These are phyloP conservation scores for Somion occarium DNA, from an alignment of 1,284 basidiomycete genomes.

Conservation along the genomic window DNA sequence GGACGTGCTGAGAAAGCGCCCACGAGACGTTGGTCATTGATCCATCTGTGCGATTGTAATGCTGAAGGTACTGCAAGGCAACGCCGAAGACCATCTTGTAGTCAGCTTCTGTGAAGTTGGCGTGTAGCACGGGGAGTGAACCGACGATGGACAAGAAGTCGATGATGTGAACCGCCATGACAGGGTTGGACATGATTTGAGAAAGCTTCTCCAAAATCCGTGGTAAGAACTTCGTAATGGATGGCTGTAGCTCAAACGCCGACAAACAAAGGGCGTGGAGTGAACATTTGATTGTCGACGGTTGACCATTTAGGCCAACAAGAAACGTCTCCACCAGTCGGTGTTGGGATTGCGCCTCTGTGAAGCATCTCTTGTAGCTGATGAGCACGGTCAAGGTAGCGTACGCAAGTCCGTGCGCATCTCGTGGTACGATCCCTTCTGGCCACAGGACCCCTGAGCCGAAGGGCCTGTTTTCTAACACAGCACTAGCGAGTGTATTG, in stretches of 20 bases:
- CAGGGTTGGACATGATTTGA: conserved; percentile 92
- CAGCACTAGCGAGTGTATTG: conserved; percentile 63
- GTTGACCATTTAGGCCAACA: conserved; percentile 73
- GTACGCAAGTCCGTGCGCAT: conserved; percentile 87
- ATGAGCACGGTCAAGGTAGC: conserved; percentile 87
- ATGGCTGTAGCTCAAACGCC: conserved; percentile 85
- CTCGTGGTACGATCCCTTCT: conserved; percentile 62
- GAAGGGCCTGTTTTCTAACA: conserved; percentile 59
- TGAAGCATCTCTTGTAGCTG: conserved; percentile 83
- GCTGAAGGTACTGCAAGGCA: conserved; percentile 90
- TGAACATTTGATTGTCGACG: conserved; percentile 87
- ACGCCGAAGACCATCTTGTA: conserved; percentile 96
- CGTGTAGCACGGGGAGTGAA: conserved; percentile 74
- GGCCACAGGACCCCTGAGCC: conserved; percentile 62
- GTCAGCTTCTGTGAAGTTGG: conserved; percentile 91
- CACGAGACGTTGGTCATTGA: conserved; percentile 61
- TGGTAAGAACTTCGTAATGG: conserved; percentile 79
- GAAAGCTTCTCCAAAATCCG: conserved; percentile 86
- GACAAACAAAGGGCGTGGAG: conserved; percentile 87
- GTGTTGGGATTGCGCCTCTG: conserved; percentile 55
- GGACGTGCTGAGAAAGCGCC: conserved; percentile 93
- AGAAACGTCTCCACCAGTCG: conserved; percentile 84
- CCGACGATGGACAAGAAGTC: conserved; percentile 90
- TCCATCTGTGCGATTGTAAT: conserved; percentile 74
- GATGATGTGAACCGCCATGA: conserved; percentile 94